A percentile compares a stretch with the other conserved stretches of the same genome.
phyloP scores from a whole-genome alignment of 116 monocot genomes.

The Dioscorea cayenensis region DNA sequence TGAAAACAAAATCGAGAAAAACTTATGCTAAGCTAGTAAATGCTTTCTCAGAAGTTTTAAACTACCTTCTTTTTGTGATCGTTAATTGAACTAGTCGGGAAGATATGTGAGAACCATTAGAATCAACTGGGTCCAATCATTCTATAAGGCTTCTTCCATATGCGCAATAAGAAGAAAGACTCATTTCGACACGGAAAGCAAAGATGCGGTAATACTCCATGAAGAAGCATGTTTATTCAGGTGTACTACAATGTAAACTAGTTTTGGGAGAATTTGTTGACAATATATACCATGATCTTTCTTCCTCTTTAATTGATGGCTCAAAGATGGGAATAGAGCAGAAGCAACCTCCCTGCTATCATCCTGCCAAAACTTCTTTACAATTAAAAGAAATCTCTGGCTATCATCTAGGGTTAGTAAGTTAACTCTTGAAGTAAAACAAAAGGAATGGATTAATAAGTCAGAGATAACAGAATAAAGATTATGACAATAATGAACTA shows the following conservation, averaged over 20 bases:
- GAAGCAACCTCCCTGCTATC: slow-evolving; percentile 71
- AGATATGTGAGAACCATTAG: no score
- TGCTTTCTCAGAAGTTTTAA: no score
- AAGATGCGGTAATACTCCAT: neutral
- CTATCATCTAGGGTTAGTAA: neutral
- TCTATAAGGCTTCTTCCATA: slow-evolving; percentile 54
- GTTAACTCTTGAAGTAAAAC: neutral
- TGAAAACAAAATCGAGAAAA: no score
- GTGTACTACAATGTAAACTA: neutral
- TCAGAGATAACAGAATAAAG: neutral
- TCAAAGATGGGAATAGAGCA: slow-evolving; percentile 49
- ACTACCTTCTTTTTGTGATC: no score
- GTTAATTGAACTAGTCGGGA: no score
- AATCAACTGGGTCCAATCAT: neutral
- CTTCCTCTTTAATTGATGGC: slow-evolving; percentile 62
- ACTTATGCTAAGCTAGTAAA: no score
- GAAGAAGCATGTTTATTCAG: neutral
- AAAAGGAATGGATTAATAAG: neutral
- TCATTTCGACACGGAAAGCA: slow-evolving; percentile 66
- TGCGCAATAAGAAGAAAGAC: slow-evolving; percentile 84
- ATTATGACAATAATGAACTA: no score
- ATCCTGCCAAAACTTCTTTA: slow-evolving; percentile 41
- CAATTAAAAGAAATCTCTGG: neutral
- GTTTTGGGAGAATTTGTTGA: neutral
- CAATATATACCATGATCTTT: slow-evolving; percentile 72